Base-by-base conservation (phyloP, 1,284 basidiomycete genomes). In the Stygiomarasmius scandens region DNA sequence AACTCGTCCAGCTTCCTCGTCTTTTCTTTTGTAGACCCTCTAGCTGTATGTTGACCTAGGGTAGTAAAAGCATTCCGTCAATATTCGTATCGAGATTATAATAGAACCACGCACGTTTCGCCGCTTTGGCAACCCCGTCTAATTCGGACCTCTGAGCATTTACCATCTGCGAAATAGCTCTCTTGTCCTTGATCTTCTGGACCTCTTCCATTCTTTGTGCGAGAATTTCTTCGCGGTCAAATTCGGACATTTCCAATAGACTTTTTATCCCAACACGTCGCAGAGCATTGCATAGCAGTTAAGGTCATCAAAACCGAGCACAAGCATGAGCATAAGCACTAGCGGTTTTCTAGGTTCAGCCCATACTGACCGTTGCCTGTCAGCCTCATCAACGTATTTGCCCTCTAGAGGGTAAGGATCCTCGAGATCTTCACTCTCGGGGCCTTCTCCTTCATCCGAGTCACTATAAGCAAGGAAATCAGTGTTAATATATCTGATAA, bases 331-430 rank as follows among this genome's bases (percentile, higher is more conserved):
- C 29, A 32, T 54, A 63, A 56, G 24, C 54, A 34, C 60, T 49
- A 58, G 54, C 3, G 54, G n/a, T 14, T 36, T 27, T 12, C 49
- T 27, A 50, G 34, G 38, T 41, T 45, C 47, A 55, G 36, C 41
- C 22, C 52, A 51, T 68, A 73, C 88, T 75, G 73, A 94, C 92
- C 80, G 75, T 63, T 90, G 83, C 67, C 90, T 85, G 71, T 98
- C 96, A 3, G 77, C 81, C 64, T 93, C 92, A 66, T 95, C 86
- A 58, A 85, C 83, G 70, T 93, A 98, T 72, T 94, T 93, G 48
- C 93, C 93, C 66, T 97, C 95, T 20, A 96, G 76, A 0, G 94
- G 95, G 69, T 94, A 98, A 3, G 88, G 89, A 64, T 93, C 91
- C n/a, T 68, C 60, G 14, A 72, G 68, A 2, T 71, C 72, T 65